Evolutionary conservation across 1,139 yeast species (phyloP), one percentile per base, ranked within the genome.

Genomic region (Sugiyamaella pinicola): DNA sequence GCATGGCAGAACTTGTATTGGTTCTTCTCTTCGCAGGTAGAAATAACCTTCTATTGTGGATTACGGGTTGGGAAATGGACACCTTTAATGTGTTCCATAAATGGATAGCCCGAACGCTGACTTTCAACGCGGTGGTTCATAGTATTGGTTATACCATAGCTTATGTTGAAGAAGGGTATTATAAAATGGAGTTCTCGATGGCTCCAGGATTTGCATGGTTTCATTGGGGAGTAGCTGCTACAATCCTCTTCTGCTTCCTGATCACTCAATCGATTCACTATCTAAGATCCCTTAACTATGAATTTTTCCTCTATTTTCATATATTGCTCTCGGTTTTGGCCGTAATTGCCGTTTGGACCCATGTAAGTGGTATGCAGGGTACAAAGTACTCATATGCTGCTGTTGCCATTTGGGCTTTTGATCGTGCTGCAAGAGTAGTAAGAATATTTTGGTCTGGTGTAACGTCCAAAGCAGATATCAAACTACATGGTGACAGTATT

Each of bases 21-120:
- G 64, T 81, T 42, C 69, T 82, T 18, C 66, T 83, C 38, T 82
- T 84, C 64, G 82, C 84, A 8, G 85, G 87, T 15, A 74, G 88
- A 71, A 86, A 86, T 66, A 86, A 85, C 65, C 69, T 85, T 49
- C 67, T 86, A 62, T 80, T 81, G 59, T 76, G 78, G 74, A 49
- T 82, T 41, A 82, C 89, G 2, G 87, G 88, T 42, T 83, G 89
- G 85, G 74, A 79, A 22, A 79, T 78, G 61, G 72, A 83, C 1
- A 76, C 87, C 45, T 84, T 85, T 64, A 72, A 83, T 54, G 72
- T 79, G 19, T 76, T 81, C 65, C 95, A 87, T 69, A 81, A 84
- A 62, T 83, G 87, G 85, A 63, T 81, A 7, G 81, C 84, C 1
- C 76, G 91, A 67, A 67, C 79, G 2, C 67, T 79, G 13, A 70